Evolutionary conservation across 2,329 filamentous ascomycete genomes (phyloP).

Genomic region (Pseudocercospora vitis): DNA sequence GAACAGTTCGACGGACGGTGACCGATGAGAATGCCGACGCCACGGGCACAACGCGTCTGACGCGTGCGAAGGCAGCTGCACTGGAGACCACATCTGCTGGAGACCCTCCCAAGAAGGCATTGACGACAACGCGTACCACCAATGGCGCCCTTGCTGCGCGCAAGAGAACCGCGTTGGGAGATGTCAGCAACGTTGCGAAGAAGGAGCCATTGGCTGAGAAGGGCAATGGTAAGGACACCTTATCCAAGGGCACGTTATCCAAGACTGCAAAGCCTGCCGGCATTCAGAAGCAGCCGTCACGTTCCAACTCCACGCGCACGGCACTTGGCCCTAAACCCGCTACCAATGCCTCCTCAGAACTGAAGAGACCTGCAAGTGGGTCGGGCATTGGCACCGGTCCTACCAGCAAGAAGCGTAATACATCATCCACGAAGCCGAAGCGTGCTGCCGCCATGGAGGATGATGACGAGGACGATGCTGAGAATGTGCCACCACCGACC

Average conservation of each 20-base stretch:
- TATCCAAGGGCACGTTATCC: conserved; percentile 65
- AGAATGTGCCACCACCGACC: conserved; percentile 69
- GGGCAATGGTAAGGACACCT: conserved; percentile 51
- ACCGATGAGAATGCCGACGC: conserved; percentile 87
- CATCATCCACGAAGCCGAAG: conserved; percentile 54
- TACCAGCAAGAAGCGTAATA: conserved; percentile 68
- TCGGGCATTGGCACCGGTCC: conserved; percentile 65
- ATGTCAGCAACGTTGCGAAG: conserved; percentile 94
- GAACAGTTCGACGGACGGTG: conserved; percentile 71
- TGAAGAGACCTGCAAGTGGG: conserved; percentile 72
- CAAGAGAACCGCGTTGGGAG: conserved; percentile 83
- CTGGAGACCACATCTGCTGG: conserved; percentile 55
- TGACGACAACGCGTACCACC: conserved; percentile 48
- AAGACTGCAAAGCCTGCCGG: conserved; percentile 79
- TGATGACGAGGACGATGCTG: conserved; percentile 59
- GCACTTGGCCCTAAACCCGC: conserved; percentile 69
- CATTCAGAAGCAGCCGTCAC: conserved; percentile 67
- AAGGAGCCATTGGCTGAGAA: conserved; percentile 62
- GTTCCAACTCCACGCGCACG: conserved; percentile 56
- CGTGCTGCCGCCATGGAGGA: conserved; percentile 41
- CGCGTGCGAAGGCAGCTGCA: conserved; percentile 85
- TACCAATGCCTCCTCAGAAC: conserved; percentile 58
- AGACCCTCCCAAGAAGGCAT: conserved; percentile 56
- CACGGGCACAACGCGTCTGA: conserved; percentile 72
- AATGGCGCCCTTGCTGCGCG: conserved; percentile 46